Percentiles rank a stretch among this genome's conserved stretches.
Evolutionary conservation across 495 filamentous ascomycete genomes (phyloP).

Genomic region (Neurospora sp.): DNA sequence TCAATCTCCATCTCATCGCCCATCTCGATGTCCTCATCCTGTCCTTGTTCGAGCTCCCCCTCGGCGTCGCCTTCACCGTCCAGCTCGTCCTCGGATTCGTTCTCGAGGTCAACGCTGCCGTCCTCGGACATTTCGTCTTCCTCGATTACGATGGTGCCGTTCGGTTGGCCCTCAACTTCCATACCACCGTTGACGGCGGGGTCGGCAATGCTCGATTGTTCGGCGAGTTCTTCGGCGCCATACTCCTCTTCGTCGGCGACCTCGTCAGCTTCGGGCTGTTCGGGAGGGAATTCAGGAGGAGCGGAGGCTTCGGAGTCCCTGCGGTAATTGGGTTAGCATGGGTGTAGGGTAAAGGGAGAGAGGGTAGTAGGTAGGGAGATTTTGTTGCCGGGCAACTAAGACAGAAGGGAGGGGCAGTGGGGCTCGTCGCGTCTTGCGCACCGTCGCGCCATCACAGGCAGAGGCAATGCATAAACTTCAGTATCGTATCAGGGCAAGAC

Average conservation of each 20-base stretch:
- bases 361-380: neutral
- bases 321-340: slow-evolving; percentile 11
- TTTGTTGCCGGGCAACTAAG: neutral
- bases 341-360: neutral
- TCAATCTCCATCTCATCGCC: slow-evolving; percentile 52
- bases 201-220: slow-evolving; percentile 42
- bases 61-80: slow-evolving; percentile 80
- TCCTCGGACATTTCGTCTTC: slow-evolving; percentile 77
- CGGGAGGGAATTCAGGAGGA: slow-evolving; percentile 89
- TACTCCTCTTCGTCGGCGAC: slow-evolving; percentile 81
- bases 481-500: slow-evolving; percentile 7
- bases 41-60: slow-evolving; percentile 50
- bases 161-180: slow-evolving; percentile 23
- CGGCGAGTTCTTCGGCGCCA: slow-evolving; percentile 73
- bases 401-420: neutral
- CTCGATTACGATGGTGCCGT: slow-evolving; percentile 35
- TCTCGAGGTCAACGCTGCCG: slow-evolving; percentile 92
- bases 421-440: neutral
- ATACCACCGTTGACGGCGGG: slow-evolving; percentile 46
- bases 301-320: slow-evolving; percentile 97
- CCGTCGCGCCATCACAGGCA: neutral
- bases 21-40: slow-evolving; percentile 67
- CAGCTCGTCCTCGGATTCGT: slow-evolving; percentile 70
- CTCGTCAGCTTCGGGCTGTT: slow-evolving; percentile 89
- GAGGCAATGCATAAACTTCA: neutral